These are phyloP conservation scores for Phytopythium litorale DNA, from an alignment of 352 stramenopile species.

Conservation along the genomic window DNA sequence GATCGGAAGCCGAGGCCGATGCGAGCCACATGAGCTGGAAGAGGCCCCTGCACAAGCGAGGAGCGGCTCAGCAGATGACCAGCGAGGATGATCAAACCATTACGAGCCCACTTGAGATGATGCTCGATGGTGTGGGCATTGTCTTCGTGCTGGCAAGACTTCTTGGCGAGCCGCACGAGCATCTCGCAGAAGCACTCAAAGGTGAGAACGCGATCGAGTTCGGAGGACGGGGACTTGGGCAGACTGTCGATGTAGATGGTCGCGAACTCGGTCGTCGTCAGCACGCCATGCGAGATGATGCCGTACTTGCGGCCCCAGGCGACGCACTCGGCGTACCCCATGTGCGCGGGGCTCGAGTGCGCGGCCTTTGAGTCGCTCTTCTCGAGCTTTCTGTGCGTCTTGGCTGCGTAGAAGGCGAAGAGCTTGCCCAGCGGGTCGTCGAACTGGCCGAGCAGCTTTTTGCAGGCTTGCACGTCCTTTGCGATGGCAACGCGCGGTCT, in stretches of 20 bases:
- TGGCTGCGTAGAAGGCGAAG: slow-evolving; percentile 49
- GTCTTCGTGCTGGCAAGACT: slow-evolving; percentile 29
- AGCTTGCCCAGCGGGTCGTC: slow-evolving; percentile 63
- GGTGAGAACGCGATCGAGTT: slow-evolving; percentile 62
- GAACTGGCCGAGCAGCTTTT: slow-evolving; percentile 48
- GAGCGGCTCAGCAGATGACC: background rate
- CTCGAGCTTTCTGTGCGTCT: slow-evolving; percentile 53
- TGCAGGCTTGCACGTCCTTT: slow-evolving; percentile 66
- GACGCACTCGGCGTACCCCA: slow-evolving; percentile 71
- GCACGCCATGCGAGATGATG: slow-evolving; percentile 66
- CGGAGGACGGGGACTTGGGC: slow-evolving; percentile 38
- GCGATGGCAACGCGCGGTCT: slow-evolving; percentile 38
- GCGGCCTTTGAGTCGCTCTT: slow-evolving; percentile 60
- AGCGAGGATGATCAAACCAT: background rate
- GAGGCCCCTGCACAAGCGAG: slow-evolving; percentile 28
- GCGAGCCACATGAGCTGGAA: slow-evolving; percentile 85
- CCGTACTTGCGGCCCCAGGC: slow-evolving; percentile 68
- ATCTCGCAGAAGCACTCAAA: slow-evolving; percentile 62
- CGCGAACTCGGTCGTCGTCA: slow-evolving; percentile 78
- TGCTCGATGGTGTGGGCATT: slow-evolving; percentile 25
- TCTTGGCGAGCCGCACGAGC: slow-evolving; percentile 54
- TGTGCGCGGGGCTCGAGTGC: slow-evolving; percentile 37
- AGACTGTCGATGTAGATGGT: slow-evolving; percentile 75
- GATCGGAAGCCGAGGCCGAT: slow-evolving; percentile 45
- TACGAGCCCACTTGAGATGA: slow-evolving; percentile 48